These are phyloP conservation scores for Trematosphaeria pertusa DNA, from an alignment of 2,329 filamentous ascomycete species.

Conservation along the genomic window DNA sequence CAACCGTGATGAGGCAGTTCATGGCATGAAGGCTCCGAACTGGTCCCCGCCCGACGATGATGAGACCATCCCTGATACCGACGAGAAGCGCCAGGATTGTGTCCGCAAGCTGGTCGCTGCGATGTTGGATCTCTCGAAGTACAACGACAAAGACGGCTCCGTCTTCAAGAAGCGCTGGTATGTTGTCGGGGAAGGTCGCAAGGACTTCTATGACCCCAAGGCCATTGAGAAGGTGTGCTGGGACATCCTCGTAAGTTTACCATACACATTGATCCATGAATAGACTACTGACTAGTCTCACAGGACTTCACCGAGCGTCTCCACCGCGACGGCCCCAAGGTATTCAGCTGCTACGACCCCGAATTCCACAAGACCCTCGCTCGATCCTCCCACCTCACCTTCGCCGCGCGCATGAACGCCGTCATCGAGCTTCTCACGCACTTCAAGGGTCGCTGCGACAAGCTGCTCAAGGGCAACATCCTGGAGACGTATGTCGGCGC, in stretches of 20 bases:
- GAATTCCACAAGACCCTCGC: slow-evolving; percentile 1
- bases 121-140: neutral
- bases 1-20: neutral
- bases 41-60: neutral
- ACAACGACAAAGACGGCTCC: neutral
- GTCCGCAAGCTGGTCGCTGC: neutral
- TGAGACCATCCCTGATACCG: neutral
- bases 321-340: neutral
- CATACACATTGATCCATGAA: neutral
- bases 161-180: neutral
- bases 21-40: neutral
- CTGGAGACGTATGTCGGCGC: neutral
- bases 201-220: slow-evolving; percentile 2
- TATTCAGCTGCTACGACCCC: neutral
- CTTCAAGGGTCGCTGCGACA: slow-evolving; percentile 10
- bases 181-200: neutral
- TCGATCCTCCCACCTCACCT: slow-evolving; percentile 1
- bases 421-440: slow-evolving; percentile 1
- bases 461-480: slow-evolving; percentile 4
- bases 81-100: neutral
- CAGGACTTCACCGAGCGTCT: neutral
- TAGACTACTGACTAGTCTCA: neutral
- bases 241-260: slow-evolving; percentile 15
- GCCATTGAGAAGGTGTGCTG: slow-evolving; percentile 17
- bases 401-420: neutral